Conservation (phyloP, 2,329 filamentous ascomycete species). For the Claviceps lovelessii region DNA sequence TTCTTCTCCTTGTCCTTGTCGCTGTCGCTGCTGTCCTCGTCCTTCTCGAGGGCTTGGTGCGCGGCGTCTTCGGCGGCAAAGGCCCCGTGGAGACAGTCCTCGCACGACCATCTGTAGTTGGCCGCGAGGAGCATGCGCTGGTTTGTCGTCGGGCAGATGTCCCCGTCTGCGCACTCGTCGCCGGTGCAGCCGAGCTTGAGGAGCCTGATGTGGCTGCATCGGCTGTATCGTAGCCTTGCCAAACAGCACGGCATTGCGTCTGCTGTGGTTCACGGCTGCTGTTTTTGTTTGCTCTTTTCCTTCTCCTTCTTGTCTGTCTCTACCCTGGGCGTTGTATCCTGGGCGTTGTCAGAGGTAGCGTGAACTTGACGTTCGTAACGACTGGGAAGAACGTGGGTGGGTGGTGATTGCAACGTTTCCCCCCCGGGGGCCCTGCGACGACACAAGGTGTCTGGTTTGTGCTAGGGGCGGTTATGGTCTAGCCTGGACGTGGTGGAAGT, state of each 20-base stretch:
- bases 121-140: slow-evolving; percentile 11
- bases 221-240: slow-evolving; percentile 12
- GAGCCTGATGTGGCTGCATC: slow-evolving; percentile 14
- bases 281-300: too few species aligned
- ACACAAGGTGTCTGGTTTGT: too few species aligned
- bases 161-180: slow-evolving; percentile 8
- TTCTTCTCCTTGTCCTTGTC: slow-evolving; percentile 1
- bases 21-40: too few species aligned
- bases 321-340: too few species aligned
- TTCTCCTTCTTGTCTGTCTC: too few species aligned
- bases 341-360: too few species aligned
- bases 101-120: slow-evolving; percentile 16
- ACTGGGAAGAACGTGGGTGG: background rate
- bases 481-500: too few species aligned
- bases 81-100: slow-evolving; percentile 11
- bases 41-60: too few species aligned
- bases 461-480: too few species aligned
- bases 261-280: background rate
- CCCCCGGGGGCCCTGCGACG: too few species aligned
- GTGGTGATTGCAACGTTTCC: too few species aligned
- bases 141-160: slow-evolving; percentile 9
- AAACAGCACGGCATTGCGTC: slow-evolving; percentile 18
- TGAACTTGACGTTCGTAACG: too few species aligned
- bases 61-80: slow-evolving; percentile 1
- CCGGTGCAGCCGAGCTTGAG: slow-evolving; percentile 16